These are phyloP conservation scores for Trichoderma cornu-damae DNA, from an alignment of 2,329 filamentous ascomycete genomes.

Conservation along the genomic window DNA sequence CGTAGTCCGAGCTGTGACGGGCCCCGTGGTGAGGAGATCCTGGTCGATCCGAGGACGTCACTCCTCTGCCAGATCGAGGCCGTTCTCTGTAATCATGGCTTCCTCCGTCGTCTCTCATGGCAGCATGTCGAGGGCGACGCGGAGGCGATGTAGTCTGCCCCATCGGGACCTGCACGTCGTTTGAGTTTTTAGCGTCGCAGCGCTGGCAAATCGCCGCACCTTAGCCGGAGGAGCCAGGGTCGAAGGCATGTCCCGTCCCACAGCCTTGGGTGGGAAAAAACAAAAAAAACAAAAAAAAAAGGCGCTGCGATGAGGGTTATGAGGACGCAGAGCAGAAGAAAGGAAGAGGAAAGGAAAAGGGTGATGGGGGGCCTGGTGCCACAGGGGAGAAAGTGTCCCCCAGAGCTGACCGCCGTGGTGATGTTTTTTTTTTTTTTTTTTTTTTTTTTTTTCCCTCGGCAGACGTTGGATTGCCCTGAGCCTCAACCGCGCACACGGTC, in stretches of 20 bases:
- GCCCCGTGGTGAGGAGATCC: constrained; percentile 31
- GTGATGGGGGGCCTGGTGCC: neutral
- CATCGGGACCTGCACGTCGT: constrained; percentile 28
- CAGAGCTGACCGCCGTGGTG: constrained; percentile 12
- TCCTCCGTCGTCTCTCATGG: constrained; percentile 38
- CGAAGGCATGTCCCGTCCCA: constrained; percentile 12
- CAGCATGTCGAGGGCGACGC: constrained; percentile 37
- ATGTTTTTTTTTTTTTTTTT: neutral
- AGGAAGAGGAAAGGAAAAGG: neutral
- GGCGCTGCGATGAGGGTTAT: constrained; percentile 4
- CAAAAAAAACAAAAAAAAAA: no score
- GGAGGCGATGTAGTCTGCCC: constrained; percentile 31
- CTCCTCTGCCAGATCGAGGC: constrained; percentile 34
- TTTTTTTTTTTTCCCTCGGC: neutral
- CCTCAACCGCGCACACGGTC: constrained; percentile 1
- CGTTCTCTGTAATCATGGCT: constrained; percentile 36
- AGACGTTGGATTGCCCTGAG: constrained; percentile 6
- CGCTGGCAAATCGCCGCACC: constrained; percentile 35
- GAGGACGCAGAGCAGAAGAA: neutral
- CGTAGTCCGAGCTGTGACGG: constrained; percentile 29
- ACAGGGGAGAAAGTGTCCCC: neutral
- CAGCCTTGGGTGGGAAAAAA: no score
- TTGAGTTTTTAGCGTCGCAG: constrained; percentile 39
- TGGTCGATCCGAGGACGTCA: constrained; percentile 31
- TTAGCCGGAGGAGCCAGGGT: constrained; percentile 34